These are phyloP conservation scores for Irpex lacteus DNA, from an alignment of 1,284 basidiomycete genomes.

Conservation along the genomic window DNA sequence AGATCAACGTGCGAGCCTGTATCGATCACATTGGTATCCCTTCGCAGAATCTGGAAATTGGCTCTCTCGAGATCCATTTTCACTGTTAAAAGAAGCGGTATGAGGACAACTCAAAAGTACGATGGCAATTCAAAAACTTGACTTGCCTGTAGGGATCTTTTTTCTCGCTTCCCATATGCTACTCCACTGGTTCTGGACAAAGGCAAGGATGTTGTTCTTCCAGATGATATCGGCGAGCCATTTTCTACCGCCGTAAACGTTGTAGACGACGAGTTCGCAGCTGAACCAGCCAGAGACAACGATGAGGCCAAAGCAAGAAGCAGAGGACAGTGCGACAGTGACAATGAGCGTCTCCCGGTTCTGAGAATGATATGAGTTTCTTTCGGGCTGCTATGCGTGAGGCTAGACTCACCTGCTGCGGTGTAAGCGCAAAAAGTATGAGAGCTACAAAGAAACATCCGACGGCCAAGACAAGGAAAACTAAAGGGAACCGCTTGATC, in stretches of 20 bases:
- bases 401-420: slow-evolving; percentile 40
- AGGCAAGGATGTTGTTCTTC: neutral
- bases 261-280: slow-evolving; percentile 7
- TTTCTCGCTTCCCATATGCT: neutral
- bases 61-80: neutral
- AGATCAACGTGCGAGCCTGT: neutral
- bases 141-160: neutral
- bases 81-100: no score
- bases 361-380: neutral
- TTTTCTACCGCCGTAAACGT: slow-evolving; percentile 5
- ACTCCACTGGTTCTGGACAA: neutral
- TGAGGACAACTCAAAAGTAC: no score
- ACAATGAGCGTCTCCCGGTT: neutral
- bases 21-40: neutral
- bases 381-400: no score
- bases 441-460: slow-evolving; percentile 65
- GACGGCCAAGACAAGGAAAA: slow-evolving; percentile 65
- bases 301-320: slow-evolving; percentile 8
- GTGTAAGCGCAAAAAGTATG: slow-evolving; percentile 57
- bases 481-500: slow-evolving; percentile 66
- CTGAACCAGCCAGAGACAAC: slow-evolving; percentile 10
- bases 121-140: neutral
- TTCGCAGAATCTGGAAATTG: neutral
- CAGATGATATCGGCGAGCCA: slow-evolving; percentile 9
- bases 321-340: slow-evolving; percentile 5